Conservation (phyloP, 805 yeast genomes). For the Blastobotrys terrestris region DNA sequence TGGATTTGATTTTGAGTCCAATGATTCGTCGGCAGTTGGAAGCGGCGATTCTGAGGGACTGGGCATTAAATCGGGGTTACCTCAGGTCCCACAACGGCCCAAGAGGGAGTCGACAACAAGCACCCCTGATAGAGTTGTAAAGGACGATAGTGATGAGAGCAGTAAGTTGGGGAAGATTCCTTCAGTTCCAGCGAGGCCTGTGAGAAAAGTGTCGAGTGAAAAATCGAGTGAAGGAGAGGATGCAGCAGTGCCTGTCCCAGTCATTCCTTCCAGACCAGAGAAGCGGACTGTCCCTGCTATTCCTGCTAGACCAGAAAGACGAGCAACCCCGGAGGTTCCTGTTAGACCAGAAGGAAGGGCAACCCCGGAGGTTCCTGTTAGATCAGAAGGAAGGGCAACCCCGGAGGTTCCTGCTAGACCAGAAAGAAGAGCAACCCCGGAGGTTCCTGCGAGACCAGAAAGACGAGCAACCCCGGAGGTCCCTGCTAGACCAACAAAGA, state of each 20-base stretch:
- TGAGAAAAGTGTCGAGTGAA: neutral
- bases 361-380: conserved; percentile 2
- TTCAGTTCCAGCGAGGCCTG: conserved; percentile 10
- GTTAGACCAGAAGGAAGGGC: conserved; percentile 3
- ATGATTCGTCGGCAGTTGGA: neutral
- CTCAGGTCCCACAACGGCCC: neutral
- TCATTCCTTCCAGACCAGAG: conserved; percentile 3
- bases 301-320: neutral
- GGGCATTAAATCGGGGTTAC: neutral
- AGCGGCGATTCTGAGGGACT: neutral
- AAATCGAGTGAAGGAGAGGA: neutral
- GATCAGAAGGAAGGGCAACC: conserved; percentile 2
- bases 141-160: neutral
- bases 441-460: neutral
- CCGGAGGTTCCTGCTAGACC: conserved; percentile 6
- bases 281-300: neutral
- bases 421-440: neutral
- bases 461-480: neutral
- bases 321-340: conserved; percentile 4
- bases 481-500: neutral
- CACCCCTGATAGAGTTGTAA: no score
- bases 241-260: conserved; percentile 2
- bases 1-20: neutral
- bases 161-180: neutral
- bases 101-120: neutral